phyloP scores from a whole-genome alignment of 805 yeast genomes.

The Wickerhamiella kurtzmanii region DNA sequence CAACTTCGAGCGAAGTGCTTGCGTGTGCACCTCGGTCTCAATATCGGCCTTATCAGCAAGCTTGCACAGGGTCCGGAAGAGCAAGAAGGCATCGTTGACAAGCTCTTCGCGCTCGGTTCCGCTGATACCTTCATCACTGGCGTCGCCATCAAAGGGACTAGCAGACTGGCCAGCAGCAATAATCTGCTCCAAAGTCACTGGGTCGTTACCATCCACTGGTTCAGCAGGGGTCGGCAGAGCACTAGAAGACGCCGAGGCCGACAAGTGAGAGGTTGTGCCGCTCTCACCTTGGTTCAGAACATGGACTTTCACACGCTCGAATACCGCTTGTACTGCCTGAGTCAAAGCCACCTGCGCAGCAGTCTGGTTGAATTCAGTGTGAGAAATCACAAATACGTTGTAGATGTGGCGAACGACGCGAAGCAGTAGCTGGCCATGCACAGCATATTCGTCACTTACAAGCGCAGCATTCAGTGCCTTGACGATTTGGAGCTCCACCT shows the following conservation, averaged over 20 bases:
- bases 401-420: conserved; percentile 89
- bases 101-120: conserved; percentile 50
- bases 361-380: conserved; percentile 72
- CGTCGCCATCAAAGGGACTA: conserved; percentile 7
- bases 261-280: not conserved
- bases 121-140: conserved; percentile 28
- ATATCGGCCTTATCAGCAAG: conserved; percentile 77
- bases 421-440: conserved; percentile 78
- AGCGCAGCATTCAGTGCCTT: conserved; percentile 85
- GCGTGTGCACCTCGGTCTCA: conserved; percentile 58
- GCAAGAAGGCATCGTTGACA: conserved; percentile 81
- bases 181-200: conserved; percentile 19
- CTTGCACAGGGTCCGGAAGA: conserved; percentile 91
- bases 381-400: conserved; percentile 76
- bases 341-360: conserved; percentile 91
- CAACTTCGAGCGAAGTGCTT: conserved; percentile 81
- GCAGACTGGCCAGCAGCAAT: conserved; percentile 13
- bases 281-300: conserved; percentile 1
- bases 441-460: conserved; percentile 62
- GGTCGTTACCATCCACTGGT: not conserved
- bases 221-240: not conserved
- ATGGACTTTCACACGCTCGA: conserved; percentile 46
- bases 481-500: conserved; percentile 81
- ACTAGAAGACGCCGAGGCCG: not conserved
- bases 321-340: conserved; percentile 76